These are phyloP conservation scores for Hymenoscyphus fructigenus DNA, from an alignment of 2,329 filamentous ascomycete genomes.

Conservation along the genomic window DNA sequence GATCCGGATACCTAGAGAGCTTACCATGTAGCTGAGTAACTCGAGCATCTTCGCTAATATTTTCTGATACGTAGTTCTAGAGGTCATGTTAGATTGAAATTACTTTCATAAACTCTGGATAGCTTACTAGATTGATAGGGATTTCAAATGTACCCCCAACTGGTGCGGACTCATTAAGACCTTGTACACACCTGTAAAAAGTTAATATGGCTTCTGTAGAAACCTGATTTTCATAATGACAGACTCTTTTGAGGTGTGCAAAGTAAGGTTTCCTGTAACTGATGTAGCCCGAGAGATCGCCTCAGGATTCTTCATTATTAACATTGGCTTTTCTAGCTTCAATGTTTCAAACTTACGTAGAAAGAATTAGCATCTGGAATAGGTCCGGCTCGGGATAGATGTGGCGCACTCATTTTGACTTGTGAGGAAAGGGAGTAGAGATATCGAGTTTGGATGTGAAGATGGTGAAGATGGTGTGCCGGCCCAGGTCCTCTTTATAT, in stretches of 20 bases:
- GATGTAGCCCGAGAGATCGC: background rate
- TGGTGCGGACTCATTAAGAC: background rate
- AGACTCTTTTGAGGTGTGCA: background rate
- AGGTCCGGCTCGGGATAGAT: background rate
- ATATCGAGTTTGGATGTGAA: background rate
- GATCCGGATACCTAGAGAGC: background rate
- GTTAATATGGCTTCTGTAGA: background rate
- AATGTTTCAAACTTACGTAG: conserved; percentile 3
- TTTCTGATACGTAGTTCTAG: conserved; percentile 1
- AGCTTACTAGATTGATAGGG: conserved; percentile 2
- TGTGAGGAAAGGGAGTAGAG: background rate
- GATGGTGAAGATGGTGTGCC: background rate
- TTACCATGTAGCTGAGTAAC: conserved; percentile 8
- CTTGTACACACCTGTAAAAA: background rate
- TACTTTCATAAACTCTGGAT: background rate
- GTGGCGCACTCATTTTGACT: background rate
- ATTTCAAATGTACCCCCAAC: background rate
- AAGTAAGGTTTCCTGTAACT: no score
- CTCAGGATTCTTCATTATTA: conserved; percentile 2
- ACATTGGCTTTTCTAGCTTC: background rate
- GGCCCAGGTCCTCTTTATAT: conserved; percentile 3
- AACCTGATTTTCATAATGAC: background rate
- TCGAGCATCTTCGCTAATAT: conserved; percentile 6
- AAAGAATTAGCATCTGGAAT: background rate
- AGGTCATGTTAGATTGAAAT: conserved; percentile 4